These are phyloP conservation scores for Limonomyces culmigenus DNA, from an alignment of 1,284 basidiomycete species.

Conservation along the genomic window DNA sequence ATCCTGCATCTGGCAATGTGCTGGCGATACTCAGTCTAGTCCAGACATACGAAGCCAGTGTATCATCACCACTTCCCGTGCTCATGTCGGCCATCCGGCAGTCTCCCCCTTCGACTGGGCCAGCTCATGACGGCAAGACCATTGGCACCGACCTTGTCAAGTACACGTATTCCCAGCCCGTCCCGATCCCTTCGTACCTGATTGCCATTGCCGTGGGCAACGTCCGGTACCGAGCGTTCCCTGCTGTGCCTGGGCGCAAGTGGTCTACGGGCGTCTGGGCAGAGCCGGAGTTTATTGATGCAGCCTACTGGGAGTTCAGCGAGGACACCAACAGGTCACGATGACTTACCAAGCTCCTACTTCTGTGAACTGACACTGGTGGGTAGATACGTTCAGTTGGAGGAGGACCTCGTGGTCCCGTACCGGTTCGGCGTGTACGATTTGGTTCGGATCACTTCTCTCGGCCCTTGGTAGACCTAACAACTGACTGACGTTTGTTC, in stretches of 20 bases:
- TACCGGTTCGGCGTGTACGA: constrained; percentile 90
- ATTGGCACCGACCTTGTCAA: constrained; percentile 54
- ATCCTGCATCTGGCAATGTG: background rate
- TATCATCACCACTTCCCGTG: constrained; percentile 64
- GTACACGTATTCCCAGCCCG: constrained; percentile 53
- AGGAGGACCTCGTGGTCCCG: constrained; percentile 56
- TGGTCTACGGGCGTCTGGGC: constrained; percentile 85
- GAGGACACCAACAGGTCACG: constrained; percentile 63
- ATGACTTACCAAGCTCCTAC: constrained; percentile 1
- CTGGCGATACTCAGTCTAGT: no score
- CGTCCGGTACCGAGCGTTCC: constrained; percentile 58
- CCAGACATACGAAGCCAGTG: constrained; percentile 66
- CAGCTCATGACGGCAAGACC: constrained; percentile 45
- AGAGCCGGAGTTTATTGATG: constrained; percentile 70
- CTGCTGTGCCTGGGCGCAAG: constrained; percentile 35
- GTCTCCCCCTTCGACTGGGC: constrained; percentile 52
- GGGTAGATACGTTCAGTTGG: constrained; percentile 54
- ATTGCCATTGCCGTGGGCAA: constrained; percentile 81
- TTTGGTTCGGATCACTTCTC: constrained; percentile 37
- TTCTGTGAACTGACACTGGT: background rate
- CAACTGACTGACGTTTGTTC: background rate
- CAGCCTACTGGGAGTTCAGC: constrained; percentile 77
- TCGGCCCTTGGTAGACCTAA: background rate
- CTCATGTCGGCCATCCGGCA: constrained; percentile 73
- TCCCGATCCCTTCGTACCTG: constrained; percentile 75